Evolutionary conservation across 768 basidiomycete genomes (phyloP).

Genomic region (Serendipita vermifera): DNA sequence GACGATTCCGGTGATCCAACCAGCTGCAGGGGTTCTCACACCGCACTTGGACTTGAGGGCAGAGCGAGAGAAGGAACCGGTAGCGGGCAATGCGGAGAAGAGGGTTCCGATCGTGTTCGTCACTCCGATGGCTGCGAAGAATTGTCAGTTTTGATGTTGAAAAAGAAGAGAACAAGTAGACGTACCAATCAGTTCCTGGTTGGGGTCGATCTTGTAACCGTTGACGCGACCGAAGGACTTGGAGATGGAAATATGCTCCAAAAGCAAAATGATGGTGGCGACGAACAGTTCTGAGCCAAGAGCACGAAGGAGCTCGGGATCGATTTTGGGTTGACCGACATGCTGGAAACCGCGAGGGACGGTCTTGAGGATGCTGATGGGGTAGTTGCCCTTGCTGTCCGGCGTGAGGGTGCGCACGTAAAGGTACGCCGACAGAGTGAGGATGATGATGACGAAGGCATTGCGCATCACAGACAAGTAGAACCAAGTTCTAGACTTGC

Average conservation of each 20-base stretch:
- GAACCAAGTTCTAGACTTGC: constrained; percentile 55
- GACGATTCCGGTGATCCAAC: constrained; percentile 69
- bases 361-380: constrained; percentile 68
- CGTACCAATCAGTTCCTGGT: constrained; percentile 34
- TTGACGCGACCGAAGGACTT: constrained; percentile 94
- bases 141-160: constrained; percentile 68
- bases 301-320: constrained; percentile 42
- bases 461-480: constrained; percentile 66
- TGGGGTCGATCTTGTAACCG: constrained; percentile 61
- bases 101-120: constrained; percentile 82
- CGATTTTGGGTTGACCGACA: constrained; percentile 37
- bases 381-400: constrained; percentile 49
- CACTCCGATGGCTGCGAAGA: constrained; percentile 94
- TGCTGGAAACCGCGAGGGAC: constrained; percentile 74
- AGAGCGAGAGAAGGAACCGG: constrained; percentile 97
- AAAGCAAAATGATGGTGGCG: constrained; percentile 74
- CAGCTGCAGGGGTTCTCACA: constrained; percentile 89
- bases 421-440: constrained; percentile 81
- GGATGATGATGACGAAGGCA: constrained; percentile 76
- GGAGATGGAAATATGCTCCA: constrained; percentile 96
- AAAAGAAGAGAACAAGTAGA: not conserved
- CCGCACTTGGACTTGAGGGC: constrained; percentile 94
- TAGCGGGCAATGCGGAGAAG: constrained; percentile 89
- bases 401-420: constrained; percentile 52
- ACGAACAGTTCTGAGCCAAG: constrained; percentile 67